A percentile compares a stretch with the other conserved stretches of the same genome.
Evolutionary conservation across 2,329 filamentous ascomycete genomes (phyloP).

Genomic region (Paecilomyces sp.): DNA sequence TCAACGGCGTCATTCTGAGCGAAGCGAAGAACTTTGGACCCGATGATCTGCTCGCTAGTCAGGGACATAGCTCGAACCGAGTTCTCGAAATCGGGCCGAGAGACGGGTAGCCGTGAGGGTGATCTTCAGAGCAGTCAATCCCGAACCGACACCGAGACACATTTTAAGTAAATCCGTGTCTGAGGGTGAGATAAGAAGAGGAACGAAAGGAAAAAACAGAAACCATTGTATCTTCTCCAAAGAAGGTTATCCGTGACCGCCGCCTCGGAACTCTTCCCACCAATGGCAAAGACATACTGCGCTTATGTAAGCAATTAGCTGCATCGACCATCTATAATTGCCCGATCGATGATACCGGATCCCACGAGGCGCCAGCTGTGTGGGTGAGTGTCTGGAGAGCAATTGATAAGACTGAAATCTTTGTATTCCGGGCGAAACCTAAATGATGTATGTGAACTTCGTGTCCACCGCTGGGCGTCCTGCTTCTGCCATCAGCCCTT

Average conservation of each 20-base stretch:
- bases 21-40: neutral
- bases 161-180: neutral
- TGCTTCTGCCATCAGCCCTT: constrained; percentile 6
- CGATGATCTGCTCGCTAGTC: neutral
- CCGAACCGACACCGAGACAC: neutral
- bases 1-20: neutral
- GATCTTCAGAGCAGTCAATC: neutral
- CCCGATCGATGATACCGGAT: neutral
- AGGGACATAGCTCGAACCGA: neutral
- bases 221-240: neutral
- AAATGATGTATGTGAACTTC: neutral
- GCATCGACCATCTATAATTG: neutral
- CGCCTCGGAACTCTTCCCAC: neutral
- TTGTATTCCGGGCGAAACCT: neutral
- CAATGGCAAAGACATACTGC: neutral
- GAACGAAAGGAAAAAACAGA: neutral
- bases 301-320: too few species aligned
- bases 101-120: neutral
- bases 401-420: neutral
- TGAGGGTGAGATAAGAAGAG: neutral
- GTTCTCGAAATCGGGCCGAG: neutral
- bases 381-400: neutral
- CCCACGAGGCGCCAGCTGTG: too few species aligned
- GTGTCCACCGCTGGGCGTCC: neutral
- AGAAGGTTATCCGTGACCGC: neutral